These are phyloP conservation scores for Vanilla planifolia DNA, from an alignment of 106 monocot genomes.

Conservation along the genomic window DNA sequence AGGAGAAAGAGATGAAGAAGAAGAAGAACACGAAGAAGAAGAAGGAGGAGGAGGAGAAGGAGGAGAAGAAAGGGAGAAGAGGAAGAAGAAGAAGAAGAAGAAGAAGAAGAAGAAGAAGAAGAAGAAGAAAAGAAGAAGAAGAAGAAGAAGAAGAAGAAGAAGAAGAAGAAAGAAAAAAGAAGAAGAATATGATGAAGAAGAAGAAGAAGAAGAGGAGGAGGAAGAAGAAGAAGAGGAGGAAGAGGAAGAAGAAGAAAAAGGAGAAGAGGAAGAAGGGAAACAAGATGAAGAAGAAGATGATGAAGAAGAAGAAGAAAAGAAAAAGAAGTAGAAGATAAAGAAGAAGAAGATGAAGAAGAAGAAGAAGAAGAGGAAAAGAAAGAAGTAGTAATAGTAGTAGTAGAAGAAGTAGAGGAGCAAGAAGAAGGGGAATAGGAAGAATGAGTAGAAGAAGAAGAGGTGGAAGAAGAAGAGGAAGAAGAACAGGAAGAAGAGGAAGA, in stretches of 20 bases:
- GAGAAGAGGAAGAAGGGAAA: not conserved
- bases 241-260: not conserved
- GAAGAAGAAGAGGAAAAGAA: no score
- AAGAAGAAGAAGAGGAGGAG: not conserved
- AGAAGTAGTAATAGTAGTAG: not conserved
- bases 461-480: no score
- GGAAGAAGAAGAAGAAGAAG: no score
- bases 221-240: not conserved
- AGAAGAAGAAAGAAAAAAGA: not conserved
- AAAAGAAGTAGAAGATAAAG: no score
- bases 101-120: not conserved
- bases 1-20: no score
- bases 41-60: no score
- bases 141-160: not conserved
- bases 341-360: not conserved
- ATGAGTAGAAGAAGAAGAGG: no score
- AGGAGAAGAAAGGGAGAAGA: no score
- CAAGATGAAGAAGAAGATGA: not conserved
- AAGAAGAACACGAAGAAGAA: no score
- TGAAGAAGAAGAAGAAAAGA: not conserved
- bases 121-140: not conserved
- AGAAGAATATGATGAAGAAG: no score
- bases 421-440: no score
- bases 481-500: not conserved
- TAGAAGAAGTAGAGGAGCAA: not conserved